Evolutionary conservation across 1,139 yeast genomes (phyloP), one percentile per base, ranked within the genome.

Genomic region (Yamadazyma taylorii): DNA sequence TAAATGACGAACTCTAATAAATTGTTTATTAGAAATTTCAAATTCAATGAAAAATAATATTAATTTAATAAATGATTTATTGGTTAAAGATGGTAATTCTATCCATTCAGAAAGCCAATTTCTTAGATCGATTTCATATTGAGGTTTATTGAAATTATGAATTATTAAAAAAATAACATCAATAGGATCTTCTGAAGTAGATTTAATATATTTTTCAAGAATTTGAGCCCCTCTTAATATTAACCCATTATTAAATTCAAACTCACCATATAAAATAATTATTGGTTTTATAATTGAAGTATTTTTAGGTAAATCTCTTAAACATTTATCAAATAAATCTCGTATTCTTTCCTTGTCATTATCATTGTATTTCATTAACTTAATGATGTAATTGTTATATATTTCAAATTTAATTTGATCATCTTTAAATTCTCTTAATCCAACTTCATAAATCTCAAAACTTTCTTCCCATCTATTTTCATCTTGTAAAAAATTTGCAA

Each of bases 271-370:
- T 31, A 79, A 52, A 1, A 80, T 43, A 41, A 69, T 73, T 1
- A 87, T 63, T 0, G 78, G 60, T 41, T 75, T 75, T n/a, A n/a
- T n/a, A 21, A 72, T 58, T 17, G 45, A 66, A 13, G 43, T 60
- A 58, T 67, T 24, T 75, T 51, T 4, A 78, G 40, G 43, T 25
- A 45, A 19, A 17, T 52, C 51, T 25, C 41, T 40, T 10, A 67
- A 35, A 30, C 81, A 55, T 33, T 79, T 79, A 39, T 87, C 95
- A 58, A 86, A 88, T 14, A 85, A 53, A 44, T 86, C 95, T 28
- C 95, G 63, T 5, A 85, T 61, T 42, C 87, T 63, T 48, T 87
- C 96, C 0, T 53, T 42, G 4, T 61, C 53, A 15, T 78, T 48
- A n/a, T 48, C 58, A 37, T 47, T 43, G 32, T 52, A 50, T 24